phyloP scores from a whole-genome alignment of 805 yeast genomes.

The Teunomyces gatunensis region DNA sequence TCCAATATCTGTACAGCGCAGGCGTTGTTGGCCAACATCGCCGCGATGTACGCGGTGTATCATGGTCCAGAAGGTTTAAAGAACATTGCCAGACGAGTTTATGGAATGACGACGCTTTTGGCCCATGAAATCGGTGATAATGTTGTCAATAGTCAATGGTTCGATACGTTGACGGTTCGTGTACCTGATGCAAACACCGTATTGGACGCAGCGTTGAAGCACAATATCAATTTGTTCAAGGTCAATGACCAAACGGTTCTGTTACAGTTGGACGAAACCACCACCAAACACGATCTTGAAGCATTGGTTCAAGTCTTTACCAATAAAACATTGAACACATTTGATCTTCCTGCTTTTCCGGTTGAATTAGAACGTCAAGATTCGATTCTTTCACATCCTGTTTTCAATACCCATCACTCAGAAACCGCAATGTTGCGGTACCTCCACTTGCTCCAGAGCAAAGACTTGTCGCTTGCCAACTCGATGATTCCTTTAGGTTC shows the following conservation, averaged over 20 bases:
- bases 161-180: constrained; percentile 80
- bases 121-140: constrained; percentile 50
- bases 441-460: constrained; percentile 74
- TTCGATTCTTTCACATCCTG: constrained; percentile 62
- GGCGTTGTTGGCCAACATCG: constrained; percentile 91
- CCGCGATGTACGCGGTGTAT: constrained; percentile 93
- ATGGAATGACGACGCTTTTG: constrained; percentile 68
- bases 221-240: constrained; percentile 74
- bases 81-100: constrained; percentile 72
- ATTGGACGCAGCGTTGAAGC: constrained; percentile 56
- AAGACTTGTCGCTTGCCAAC: constrained; percentile 89
- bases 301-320: constrained; percentile 63
- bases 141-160: constrained; percentile 62
- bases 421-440: constrained; percentile 95
- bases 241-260: constrained; percentile 62
- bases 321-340: constrained; percentile 19
- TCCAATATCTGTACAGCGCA: constrained; percentile 98
- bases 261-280: constrained; percentile 89
- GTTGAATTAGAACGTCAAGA: constrained; percentile 52
- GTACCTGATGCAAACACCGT: constrained; percentile 53
- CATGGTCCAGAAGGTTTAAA: constrained; percentile 89
- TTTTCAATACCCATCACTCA: constrained; percentile 84
- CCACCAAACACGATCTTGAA: constrained; percentile 57
- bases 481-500: constrained; percentile 98
- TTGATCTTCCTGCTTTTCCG: constrained; percentile 52